Conservation (phyloP, 805 yeast genomes). For the Pichia pseudocactophila region DNA sequence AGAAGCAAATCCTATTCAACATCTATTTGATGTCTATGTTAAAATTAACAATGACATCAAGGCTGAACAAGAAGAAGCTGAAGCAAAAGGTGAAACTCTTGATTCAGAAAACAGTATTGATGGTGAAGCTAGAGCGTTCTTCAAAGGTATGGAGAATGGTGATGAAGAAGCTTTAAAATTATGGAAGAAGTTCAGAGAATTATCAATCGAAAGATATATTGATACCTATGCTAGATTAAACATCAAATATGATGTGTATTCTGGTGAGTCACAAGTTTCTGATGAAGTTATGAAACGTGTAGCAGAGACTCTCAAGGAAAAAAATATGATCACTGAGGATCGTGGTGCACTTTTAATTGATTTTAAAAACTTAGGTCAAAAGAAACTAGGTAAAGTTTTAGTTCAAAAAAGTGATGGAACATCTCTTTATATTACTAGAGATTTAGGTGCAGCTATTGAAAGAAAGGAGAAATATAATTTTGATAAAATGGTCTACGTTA, state of each 20-base stretch:
- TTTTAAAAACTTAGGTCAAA: constrained; percentile 64
- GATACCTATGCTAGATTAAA: constrained; percentile 87
- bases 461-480: constrained; percentile 78
- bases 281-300: constrained; percentile 62
- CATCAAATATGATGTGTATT: constrained; percentile 77
- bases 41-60: constrained; percentile 69
- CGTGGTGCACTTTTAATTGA: constrained; percentile 88
- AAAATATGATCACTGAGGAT: constrained; percentile 71
- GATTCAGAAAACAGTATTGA: constrained; percentile 49
- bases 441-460: constrained; percentile 90
- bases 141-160: constrained; percentile 89
- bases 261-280: constrained; percentile 94
- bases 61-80: constrained; percentile 49
- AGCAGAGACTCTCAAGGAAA: constrained; percentile 51
- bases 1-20: constrained; percentile 78
- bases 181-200: constrained; percentile 86
- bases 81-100: constrained; percentile 39
- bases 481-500: constrained; percentile 93
- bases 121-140: constrained; percentile 78
- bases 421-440: constrained; percentile 88
- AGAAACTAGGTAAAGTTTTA: constrained; percentile 86
- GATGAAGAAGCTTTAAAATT: constrained; percentile 67
- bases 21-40: constrained; percentile 90
- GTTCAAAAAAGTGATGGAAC: constrained; percentile 96
- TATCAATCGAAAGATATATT: constrained; percentile 79